Conservation (phyloP, 805 yeast species). For the Metschnikowia borealis region DNA sequence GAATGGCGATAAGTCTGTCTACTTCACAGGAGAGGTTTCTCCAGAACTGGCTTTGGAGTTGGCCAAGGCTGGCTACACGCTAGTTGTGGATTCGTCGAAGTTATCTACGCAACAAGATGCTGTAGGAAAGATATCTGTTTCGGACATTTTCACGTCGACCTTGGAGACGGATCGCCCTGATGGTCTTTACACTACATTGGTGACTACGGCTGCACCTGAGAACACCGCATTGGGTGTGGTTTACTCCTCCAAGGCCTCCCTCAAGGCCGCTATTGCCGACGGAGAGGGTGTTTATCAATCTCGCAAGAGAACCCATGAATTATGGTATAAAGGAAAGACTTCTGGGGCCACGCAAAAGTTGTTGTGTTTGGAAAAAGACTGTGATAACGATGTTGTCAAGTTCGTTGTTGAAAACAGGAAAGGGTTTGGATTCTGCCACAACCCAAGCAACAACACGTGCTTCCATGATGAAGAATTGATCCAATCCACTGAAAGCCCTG, state of each 20-base stretch:
- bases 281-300: slow-evolving; percentile 91
- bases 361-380: slow-evolving; percentile 66
- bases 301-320: slow-evolving; percentile 68
- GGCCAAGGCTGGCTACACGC: slow-evolving; percentile 31
- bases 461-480: slow-evolving; percentile 47
- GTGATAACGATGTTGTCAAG: slow-evolving; percentile 89
- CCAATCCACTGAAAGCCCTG: slow-evolving; percentile 40
- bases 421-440: slow-evolving; percentile 92
- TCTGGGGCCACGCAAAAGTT: slow-evolving; percentile 93
- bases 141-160: slow-evolving; percentile 46
- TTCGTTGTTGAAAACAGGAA: slow-evolving; percentile 74
- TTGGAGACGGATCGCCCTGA: slow-evolving; percentile 81
- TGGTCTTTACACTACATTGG: slow-evolving; percentile 80
- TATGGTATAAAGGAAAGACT: slow-evolving; percentile 95
- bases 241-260: slow-evolving; percentile 80
- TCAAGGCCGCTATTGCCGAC: slow-evolving; percentile 74
- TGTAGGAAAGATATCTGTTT: slow-evolving; percentile 31
- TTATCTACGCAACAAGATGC: slow-evolving; percentile 27
- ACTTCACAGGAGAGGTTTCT: slow-evolving; percentile 15
- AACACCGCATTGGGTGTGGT: slow-evolving; percentile 71
- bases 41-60: slow-evolving; percentile 26
- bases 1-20: slow-evolving; percentile 31
- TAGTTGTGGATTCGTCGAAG: slow-evolving; percentile 25
- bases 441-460: slow-evolving; percentile 68
- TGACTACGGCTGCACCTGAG: slow-evolving; percentile 61